phyloP scores from a whole-genome alignment of 768 basidiomycete species.

The Mycena rebaudengoi region DNA sequence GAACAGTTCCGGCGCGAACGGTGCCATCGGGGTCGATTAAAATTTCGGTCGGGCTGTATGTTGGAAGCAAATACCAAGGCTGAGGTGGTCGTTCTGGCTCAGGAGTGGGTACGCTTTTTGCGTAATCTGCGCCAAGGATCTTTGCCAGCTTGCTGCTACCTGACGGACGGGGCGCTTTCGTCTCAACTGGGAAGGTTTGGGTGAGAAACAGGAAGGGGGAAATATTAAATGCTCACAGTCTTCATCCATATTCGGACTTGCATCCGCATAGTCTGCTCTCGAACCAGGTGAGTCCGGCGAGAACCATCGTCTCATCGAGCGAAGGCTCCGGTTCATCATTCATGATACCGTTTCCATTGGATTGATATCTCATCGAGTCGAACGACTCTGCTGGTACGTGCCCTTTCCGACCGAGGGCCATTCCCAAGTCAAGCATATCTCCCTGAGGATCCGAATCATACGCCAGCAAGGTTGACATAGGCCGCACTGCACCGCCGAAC shows the following conservation, averaged over 20 bases:
- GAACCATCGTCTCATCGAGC: conserved; percentile 23
- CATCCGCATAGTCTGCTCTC: not conserved
- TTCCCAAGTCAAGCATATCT: conserved; percentile 67
- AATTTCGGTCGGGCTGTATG: conserved; percentile 83
- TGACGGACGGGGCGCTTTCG: conserved; percentile 36
- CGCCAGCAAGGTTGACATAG: conserved; percentile 44
- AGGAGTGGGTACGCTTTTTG: conserved; percentile 44
- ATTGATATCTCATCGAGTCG: conserved; percentile 18
- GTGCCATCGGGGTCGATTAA: conserved; percentile 85
- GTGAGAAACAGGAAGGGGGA: not conserved
- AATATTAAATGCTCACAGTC: conserved; percentile 42
- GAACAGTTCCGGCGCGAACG: conserved; percentile 87
- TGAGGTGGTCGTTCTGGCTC: conserved; percentile 51
- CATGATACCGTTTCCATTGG: conserved; percentile 7
- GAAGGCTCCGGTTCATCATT: conserved; percentile 26
- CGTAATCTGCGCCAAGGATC: conserved; percentile 68
- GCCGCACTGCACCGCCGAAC: conserved; percentile 49
- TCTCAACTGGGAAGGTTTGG: conserved; percentile 20
- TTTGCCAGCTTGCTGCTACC: conserved; percentile 67
- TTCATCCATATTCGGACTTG: conserved; percentile 31
- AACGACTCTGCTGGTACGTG: conserved; percentile 34
- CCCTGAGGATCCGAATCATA: conserved; percentile 50
- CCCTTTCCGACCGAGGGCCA: conserved; percentile 51
- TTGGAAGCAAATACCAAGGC: conserved; percentile 89
- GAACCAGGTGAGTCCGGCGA: conserved; percentile 16